A percentile compares a stretch with the other conserved stretches of the same genome.
These are phyloP conservation scores for Rhizopogon sp. DNA, from an alignment of 768 basidiomycete species.

Conservation along the genomic window DNA sequence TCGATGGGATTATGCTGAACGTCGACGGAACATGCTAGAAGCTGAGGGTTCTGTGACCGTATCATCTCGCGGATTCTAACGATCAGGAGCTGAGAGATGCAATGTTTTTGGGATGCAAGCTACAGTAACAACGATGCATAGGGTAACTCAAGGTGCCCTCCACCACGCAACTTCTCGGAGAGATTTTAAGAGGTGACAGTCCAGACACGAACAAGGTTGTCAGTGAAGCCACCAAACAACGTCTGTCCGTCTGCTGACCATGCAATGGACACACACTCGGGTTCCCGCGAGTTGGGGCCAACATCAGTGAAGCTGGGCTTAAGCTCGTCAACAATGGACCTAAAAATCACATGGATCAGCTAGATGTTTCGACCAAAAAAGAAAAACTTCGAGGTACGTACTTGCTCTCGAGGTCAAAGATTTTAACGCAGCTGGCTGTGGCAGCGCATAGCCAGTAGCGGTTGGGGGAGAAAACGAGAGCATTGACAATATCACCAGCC, in stretches of 20 bases:
- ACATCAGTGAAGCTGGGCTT: slow-evolving; percentile 89
- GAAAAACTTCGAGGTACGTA: slow-evolving; percentile 35
- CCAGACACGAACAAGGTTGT: slow-evolving; percentile 92
- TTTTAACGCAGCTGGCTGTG: slow-evolving; percentile 95
- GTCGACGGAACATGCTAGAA: slow-evolving; percentile 60
- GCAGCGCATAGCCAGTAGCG: slow-evolving; percentile 99
- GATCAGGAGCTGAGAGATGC: slow-evolving; percentile 8
- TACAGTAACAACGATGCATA: slow-evolving; percentile 21
- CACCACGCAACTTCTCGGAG: slow-evolving; percentile 13
- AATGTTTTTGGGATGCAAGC: slow-evolving; percentile 17
- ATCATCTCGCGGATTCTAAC: background rate
- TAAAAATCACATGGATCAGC: slow-evolving; percentile 21
- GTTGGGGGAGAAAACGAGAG: slow-evolving; percentile 99
- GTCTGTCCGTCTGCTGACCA: slow-evolving; percentile 99
- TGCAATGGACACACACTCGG: slow-evolving; percentile 93
- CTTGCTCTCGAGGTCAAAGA: slow-evolving; percentile 99
- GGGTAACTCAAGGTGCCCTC: slow-evolving; percentile 10
- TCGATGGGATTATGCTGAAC: slow-evolving; percentile 63
- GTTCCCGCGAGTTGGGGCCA: slow-evolving; percentile 64
- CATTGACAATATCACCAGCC: slow-evolving; percentile 97
- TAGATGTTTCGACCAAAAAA: background rate
- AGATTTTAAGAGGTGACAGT: slow-evolving; percentile 55
- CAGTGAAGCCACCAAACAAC: slow-evolving; percentile 94
- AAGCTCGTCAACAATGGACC: slow-evolving; percentile 98
- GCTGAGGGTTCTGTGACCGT: slow-evolving; percentile 20